Conservation (phyloP, 2,329 filamentous ascomycete genomes). For the Metarhizium album region DNA sequence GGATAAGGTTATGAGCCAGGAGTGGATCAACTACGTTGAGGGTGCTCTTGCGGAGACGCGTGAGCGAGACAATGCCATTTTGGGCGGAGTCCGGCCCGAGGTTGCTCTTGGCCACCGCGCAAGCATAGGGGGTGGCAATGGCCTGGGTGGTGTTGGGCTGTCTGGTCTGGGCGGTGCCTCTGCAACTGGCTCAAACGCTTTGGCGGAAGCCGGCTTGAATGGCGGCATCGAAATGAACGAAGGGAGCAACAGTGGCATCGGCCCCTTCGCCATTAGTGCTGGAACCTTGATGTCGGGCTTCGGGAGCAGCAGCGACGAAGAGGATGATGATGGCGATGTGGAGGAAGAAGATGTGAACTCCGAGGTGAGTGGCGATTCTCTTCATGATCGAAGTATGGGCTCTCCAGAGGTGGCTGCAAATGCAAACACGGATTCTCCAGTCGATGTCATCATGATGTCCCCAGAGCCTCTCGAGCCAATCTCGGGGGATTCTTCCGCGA, state of each 20-base stretch:
- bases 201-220: conserved; percentile 73
- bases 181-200: conserved; percentile 48
- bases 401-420: conserved; percentile 18
- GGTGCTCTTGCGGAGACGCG: conserved; percentile 85
- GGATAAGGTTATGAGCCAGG: conserved; percentile 76
- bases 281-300: conserved; percentile 80
- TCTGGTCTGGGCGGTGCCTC: conserved; percentile 30
- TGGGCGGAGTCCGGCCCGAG: conserved; percentile 88
- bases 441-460: conserved; percentile 22
- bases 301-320: conserved; percentile 89
- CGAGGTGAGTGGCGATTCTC: conserved; percentile 45
- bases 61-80: conserved; percentile 94
- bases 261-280: conserved; percentile 60
- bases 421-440: conserved; percentile 13
- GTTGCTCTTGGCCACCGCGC: conserved; percentile 73
- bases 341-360: conserved; percentile 64
- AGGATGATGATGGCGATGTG: conserved; percentile 88
- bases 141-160: conserved; percentile 38
- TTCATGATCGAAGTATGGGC: conserved; percentile 19
- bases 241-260: conserved; percentile 55
- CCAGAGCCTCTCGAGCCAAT: conserved; percentile 17
- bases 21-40: conserved; percentile 94
- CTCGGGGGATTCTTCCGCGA: conserved; percentile 12
- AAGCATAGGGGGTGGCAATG: conserved; percentile 37
- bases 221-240: conserved; percentile 60